phyloP scores from a whole-genome alignment of 129 eudicot species.

The Logfia minima region DNA sequence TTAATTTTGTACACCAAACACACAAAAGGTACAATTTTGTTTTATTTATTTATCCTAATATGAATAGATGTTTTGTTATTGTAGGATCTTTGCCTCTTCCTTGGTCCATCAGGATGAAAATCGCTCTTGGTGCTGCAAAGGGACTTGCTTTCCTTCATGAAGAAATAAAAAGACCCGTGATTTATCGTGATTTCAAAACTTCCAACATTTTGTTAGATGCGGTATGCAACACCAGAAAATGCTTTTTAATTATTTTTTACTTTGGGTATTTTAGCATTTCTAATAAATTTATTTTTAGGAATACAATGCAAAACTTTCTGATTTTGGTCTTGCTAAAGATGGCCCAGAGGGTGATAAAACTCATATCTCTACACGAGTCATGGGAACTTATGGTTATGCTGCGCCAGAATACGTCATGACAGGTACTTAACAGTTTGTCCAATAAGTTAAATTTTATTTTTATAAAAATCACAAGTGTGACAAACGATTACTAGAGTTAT shows the following conservation, averaged over 20 bases:
- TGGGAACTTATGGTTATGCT: conserved; percentile 98
- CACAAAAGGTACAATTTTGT: background rate
- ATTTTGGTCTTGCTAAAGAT: conserved; percentile 98
- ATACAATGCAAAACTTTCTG: conserved; percentile 93
- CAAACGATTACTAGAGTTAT: background rate
- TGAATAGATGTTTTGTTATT: background rate
- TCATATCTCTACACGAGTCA: conserved; percentile 93
- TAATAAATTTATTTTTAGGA: conserved; percentile 49
- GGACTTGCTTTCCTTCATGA: conserved; percentile 97
- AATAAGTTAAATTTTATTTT: background rate
- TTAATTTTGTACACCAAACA: background rate
- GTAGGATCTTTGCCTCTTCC: conserved; percentile 94
- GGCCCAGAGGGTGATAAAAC: conserved; percentile 97
- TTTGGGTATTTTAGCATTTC: background rate
- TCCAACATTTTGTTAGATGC: conserved; percentile 92
- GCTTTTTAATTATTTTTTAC: background rate
- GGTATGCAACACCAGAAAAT: conserved; percentile 41
- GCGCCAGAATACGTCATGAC: conserved; percentile 98
- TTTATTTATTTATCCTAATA: background rate
- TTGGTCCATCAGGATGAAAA: conserved; percentile 97
- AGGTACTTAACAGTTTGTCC: conserved; percentile 34
- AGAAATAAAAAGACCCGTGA: conserved; percentile 89
- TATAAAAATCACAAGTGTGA: background rate
- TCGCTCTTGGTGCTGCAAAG: conserved; percentile 93
- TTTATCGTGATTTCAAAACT: conserved; percentile 94